Evolutionary conservation across 176 grass and related monocot species (phyloP).

Genomic region (Tillandsia fasciculata): DNA sequence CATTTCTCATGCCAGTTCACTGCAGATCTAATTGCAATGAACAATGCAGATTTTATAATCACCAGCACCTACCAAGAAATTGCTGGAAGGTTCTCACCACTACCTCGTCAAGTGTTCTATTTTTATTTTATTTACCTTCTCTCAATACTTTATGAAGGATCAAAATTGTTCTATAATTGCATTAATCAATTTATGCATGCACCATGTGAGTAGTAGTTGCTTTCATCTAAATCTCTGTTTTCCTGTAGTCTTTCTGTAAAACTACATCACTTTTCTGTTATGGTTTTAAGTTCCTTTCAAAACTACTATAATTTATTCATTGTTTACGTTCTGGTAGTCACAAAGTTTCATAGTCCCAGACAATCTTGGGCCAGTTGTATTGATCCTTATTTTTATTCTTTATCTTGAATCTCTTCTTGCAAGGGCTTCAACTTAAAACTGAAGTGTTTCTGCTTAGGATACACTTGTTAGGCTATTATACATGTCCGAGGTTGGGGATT

Average conservation of each 20-base stretch:
- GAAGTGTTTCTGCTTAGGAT: too few relatives aligned
- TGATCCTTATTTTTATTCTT: too few relatives aligned
- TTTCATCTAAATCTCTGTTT: not conserved
- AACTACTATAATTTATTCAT: not conserved
- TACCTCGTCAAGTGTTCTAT: not conserved
- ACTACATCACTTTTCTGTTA: not conserved
- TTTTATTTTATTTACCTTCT: not conserved
- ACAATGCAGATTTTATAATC: conserved; percentile 97
- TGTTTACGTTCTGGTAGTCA: too few relatives aligned
- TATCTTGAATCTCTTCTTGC: too few relatives aligned
- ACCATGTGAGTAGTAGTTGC: not conserved
- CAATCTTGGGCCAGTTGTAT: too few relatives aligned
- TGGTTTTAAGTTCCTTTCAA: not conserved
- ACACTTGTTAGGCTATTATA: too few relatives aligned
- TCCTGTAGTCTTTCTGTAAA: not conserved
- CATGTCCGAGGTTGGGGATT: too few relatives aligned
- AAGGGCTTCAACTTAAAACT: too few relatives aligned
- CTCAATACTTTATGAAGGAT: not conserved
- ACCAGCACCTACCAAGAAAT: conserved; percentile 99
- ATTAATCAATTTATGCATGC: not conserved
- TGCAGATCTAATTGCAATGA: conserved; percentile 93
- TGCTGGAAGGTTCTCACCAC: conserved; percentile 70
- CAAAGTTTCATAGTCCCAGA: too few relatives aligned
- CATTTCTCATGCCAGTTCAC: conserved; percentile 99
- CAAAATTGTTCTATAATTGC: not conserved